phyloP scores from a whole-genome alignment of 768 basidiomycete species.

The Trametes sanguinea region DNA sequence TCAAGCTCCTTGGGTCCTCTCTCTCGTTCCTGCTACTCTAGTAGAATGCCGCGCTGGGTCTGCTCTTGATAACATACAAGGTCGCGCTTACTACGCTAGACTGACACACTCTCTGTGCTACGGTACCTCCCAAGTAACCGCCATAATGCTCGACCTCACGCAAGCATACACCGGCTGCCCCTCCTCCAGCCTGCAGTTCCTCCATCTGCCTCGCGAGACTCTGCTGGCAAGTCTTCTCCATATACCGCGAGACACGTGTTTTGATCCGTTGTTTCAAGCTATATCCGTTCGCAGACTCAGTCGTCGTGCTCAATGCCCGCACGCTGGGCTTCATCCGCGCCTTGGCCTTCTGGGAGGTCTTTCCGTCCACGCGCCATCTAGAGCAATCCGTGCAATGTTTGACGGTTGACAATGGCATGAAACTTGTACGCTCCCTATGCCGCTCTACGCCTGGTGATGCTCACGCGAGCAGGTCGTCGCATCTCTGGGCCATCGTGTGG shows the following conservation, averaged over 20 bases:
- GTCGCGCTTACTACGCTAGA: not conserved
- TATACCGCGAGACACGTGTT: not conserved
- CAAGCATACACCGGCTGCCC: slow-evolving; percentile 54
- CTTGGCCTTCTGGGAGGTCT: slow-evolving; percentile 80
- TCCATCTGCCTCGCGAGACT: slow-evolving; percentile 54
- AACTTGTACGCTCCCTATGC: slow-evolving; percentile 58
- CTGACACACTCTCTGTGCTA: not conserved
- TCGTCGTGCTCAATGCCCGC: slow-evolving; percentile 73
- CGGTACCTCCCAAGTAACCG: not conserved
- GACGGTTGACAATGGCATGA: slow-evolving; percentile 76
- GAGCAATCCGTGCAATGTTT: slow-evolving; percentile 57
- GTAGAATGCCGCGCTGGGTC: slow-evolving; percentile 6
- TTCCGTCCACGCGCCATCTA: slow-evolving; percentile 55
- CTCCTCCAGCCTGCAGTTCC: slow-evolving; percentile 52
- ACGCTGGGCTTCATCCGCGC: slow-evolving; percentile 65
- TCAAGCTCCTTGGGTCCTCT: not conserved
- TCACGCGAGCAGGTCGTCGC: slow-evolving; percentile 62
- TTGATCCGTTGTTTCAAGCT: slow-evolving; percentile 44
- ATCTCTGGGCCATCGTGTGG: slow-evolving; percentile 65
- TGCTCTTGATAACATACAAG: not conserved
- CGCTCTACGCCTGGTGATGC: not conserved
- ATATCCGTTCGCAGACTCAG: slow-evolving; percentile 68
- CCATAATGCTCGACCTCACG: slow-evolving; percentile 49
- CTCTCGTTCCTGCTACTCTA: not conserved
- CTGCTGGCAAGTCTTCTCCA: slow-evolving; percentile 55